phyloP scores from a whole-genome alignment of 2,329 filamentous ascomycete genomes.

The Ophiocordyceps sinensis region DNA sequence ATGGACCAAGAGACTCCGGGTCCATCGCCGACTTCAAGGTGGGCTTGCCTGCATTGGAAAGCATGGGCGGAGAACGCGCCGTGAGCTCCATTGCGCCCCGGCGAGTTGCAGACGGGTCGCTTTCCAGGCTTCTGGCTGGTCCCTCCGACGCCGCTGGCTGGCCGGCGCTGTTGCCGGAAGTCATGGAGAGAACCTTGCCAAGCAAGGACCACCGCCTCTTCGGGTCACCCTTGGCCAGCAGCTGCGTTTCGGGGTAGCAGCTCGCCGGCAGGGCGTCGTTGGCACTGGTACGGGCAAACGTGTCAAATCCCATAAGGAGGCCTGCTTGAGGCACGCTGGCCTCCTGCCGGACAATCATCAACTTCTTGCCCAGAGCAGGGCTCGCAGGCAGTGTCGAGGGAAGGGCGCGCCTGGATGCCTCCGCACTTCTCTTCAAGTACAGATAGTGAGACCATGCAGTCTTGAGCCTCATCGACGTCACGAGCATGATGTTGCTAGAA shows the following conservation, averaged over 20 bases:
- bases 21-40: constrained; percentile 26
- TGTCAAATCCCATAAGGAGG: constrained; percentile 35
- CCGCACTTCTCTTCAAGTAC: constrained; percentile 55
- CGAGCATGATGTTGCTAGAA: constrained; percentile 52
- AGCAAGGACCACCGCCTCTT: constrained; percentile 52
- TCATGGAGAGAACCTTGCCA: constrained; percentile 42
- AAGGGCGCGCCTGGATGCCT: constrained; percentile 34
- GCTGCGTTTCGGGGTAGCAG: constrained; percentile 11
- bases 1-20: constrained; percentile 38
- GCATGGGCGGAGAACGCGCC: background rate
- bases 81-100: constrained; percentile 30
- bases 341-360: constrained; percentile 81
- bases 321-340: constrained; percentile 30
- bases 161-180: constrained; percentile 8
- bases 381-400: constrained; percentile 71
- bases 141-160: background rate
- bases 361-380: constrained; percentile 70
- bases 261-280: constrained; percentile 10
- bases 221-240: constrained; percentile 18
- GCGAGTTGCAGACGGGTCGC: constrained; percentile 15
- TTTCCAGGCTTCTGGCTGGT: background rate
- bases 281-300: constrained; percentile 18
- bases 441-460: constrained; percentile 69
- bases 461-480: constrained; percentile 53
- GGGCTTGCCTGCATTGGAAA: constrained; percentile 6